Percentiles rank a stretch among this genome's conserved stretches.
These are phyloP conservation scores for Fusarium subglutinans DNA, from an alignment of 2,329 filamentous ascomycete species.

Conservation along the genomic window DNA sequence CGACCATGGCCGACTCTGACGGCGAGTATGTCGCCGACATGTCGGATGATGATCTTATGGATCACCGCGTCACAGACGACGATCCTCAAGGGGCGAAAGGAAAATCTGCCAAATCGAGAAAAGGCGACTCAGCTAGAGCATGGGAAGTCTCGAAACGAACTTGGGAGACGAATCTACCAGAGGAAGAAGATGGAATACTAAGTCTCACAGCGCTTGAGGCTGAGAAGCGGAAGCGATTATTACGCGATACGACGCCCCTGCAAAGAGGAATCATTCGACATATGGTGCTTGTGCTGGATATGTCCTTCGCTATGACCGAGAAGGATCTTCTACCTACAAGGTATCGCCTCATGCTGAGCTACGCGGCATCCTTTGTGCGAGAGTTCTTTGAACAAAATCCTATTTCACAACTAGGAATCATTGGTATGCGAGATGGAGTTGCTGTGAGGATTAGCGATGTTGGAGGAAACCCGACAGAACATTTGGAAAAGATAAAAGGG, in stretches of 20 bases:
- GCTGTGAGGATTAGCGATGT: slow-evolving; percentile 88
- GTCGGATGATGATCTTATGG: slow-evolving; percentile 72
- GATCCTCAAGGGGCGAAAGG: slow-evolving; percentile 44
- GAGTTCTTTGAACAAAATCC: slow-evolving; percentile 99
- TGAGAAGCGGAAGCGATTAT: slow-evolving; percentile 80
- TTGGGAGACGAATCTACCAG: slow-evolving; percentile 74
- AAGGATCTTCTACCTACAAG: slow-evolving; percentile 93
- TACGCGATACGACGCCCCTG: slow-evolving; percentile 93
- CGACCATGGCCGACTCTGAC: slow-evolving; percentile 75
- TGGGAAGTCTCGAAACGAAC: slow-evolving; percentile 75
- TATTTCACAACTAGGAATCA: slow-evolving; percentile 91
- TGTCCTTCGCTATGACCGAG: slow-evolving; percentile 92
- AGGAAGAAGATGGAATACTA: slow-evolving; percentile 81
- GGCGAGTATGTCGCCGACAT: slow-evolving; percentile 72
- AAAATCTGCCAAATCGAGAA: slow-evolving; percentile 43
- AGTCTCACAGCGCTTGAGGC: slow-evolving; percentile 83
- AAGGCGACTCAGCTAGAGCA: slow-evolving; percentile 60
- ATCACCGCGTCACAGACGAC: slow-evolving; percentile 56
- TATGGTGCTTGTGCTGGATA: slow-evolving; percentile 87
- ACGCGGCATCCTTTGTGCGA: slow-evolving; percentile 85
- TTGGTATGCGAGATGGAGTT: slow-evolving; percentile 93
- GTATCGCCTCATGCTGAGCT: slow-evolving; percentile 82
- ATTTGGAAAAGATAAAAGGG: slow-evolving; percentile 78
- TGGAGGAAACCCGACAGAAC: slow-evolving; percentile 89
- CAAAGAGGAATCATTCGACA: slow-evolving; percentile 99